Evolutionary conservation across 169 alveolate species (phyloP).

Genomic region (Eimeria necatrix): DNA sequence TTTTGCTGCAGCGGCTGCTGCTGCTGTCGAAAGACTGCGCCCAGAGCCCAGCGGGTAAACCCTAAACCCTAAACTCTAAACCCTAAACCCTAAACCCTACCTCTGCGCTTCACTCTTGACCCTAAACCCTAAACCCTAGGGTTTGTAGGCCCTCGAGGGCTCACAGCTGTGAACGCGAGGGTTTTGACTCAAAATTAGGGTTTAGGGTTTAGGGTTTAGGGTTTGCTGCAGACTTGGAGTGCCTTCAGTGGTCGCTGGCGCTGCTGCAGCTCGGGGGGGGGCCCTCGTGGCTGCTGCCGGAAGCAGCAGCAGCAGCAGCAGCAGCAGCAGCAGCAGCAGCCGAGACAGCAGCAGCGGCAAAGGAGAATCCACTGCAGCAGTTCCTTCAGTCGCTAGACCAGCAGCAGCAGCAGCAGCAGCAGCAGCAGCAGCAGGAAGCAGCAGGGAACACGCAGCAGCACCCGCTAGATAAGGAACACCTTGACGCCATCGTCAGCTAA

Average conservation of each 20-base stretch:
- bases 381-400: not conserved
- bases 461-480: not conserved
- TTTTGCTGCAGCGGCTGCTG: constrained; percentile 19
- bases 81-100: constrained; percentile 19
- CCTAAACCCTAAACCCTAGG: not conserved
- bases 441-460: not conserved
- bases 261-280: not conserved
- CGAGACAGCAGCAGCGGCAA: not conserved
- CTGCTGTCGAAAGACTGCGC: not conserved
- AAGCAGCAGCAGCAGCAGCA: constrained; percentile 22
- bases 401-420: constrained; percentile 40
- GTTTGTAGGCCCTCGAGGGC: not conserved
- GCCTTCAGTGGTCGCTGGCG: not conserved
- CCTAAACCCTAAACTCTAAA: constrained; percentile 5
- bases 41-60: not conserved
- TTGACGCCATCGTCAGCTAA: not conserved
- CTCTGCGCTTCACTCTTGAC: too few relatives aligned
- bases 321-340: constrained; percentile 42
- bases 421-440: too few relatives aligned
- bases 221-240: constrained; percentile 26
- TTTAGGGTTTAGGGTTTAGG: constrained; percentile 6
- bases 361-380: not conserved
- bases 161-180: not conserved
- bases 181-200: not conserved
- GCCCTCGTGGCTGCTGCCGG: constrained; percentile 27